phyloP scores from a whole-genome alignment of 2,329 filamentous ascomycete genomes.

The Diaporthe ampelina region DNA sequence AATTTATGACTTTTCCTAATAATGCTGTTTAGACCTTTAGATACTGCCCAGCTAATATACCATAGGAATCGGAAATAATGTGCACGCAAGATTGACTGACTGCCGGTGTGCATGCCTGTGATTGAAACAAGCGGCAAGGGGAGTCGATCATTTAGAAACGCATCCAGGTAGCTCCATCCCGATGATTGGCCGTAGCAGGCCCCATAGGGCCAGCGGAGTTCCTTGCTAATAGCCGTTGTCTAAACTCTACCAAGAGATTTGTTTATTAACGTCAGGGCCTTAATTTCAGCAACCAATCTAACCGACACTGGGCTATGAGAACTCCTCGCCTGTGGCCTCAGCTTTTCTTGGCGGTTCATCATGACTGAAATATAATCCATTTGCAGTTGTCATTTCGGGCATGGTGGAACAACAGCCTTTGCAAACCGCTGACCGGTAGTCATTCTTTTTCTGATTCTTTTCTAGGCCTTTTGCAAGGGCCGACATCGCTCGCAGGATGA shows the following conservation, averaged over 20 bases:
- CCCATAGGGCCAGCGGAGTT: not conserved
- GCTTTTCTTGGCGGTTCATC: too few relatives aligned
- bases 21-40: not conserved
- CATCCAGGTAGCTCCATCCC: not conserved
- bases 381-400: not conserved
- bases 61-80: not conserved
- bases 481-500: not conserved
- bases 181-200: not conserved
- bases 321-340: not conserved
- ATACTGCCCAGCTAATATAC: not conserved
- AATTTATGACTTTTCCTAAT: not conserved
- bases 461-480: not conserved
- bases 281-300: conserved; percentile 29
- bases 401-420: not conserved
- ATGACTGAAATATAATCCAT: not conserved
- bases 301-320: not conserved
- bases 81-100: not conserved
- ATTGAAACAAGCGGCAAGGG: conserved; percentile 5
- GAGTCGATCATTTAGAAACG: not conserved
- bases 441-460: not conserved
- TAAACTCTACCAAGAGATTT: not conserved
- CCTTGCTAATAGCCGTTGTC: not conserved
- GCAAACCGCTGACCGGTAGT: not conserved
- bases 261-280: not conserved
- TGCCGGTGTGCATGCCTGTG: not conserved